These are phyloP conservation scores for Dendrobium nobile DNA, from an alignment of 106 monocot species.

Conservation along the genomic window DNA sequence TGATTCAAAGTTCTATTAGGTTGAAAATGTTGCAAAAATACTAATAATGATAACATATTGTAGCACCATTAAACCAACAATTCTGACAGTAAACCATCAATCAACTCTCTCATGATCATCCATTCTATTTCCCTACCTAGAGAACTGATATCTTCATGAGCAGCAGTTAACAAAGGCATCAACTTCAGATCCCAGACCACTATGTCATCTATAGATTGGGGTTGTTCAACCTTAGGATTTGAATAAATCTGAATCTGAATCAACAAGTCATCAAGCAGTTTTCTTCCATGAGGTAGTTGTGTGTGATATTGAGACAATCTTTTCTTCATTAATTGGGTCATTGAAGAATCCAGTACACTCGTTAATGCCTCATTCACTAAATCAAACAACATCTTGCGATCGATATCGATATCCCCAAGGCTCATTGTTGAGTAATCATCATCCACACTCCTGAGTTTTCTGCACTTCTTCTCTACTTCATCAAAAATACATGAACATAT, in stretches of 20 bases:
- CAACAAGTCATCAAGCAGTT: slow-evolving; percentile 39
- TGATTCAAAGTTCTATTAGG: background rate
- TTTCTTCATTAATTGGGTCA: slow-evolving; percentile 12
- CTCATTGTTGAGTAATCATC: background rate
- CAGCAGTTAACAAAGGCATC: slow-evolving; percentile 24
- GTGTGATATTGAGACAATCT: slow-evolving; percentile 8
- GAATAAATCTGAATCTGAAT: slow-evolving; percentile 17
- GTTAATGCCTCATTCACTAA: slow-evolving; percentile 54
- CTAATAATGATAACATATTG: background rate
- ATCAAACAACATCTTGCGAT: slow-evolving; percentile 53
- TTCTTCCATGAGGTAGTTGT: slow-evolving; percentile 19
- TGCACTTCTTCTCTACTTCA: slow-evolving; percentile 41
- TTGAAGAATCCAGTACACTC: slow-evolving; percentile 7
- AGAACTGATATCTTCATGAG: slow-evolving; percentile 24
- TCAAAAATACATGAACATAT: slow-evolving; percentile 54
- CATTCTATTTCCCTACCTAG: slow-evolving; percentile 39
- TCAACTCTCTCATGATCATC: slow-evolving; percentile 38
- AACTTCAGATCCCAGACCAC: slow-evolving; percentile 33
- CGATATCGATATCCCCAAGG: slow-evolving; percentile 7
- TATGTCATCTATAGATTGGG: slow-evolving; percentile 29
- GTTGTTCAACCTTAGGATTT: background rate
- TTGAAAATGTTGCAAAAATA: background rate
- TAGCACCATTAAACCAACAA: background rate
- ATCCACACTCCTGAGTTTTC: background rate
- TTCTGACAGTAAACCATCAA: slow-evolving; percentile 48